phyloP scores from a whole-genome alignment of 768 basidiomycete genomes.

The Boletus pseudopeckii region DNA sequence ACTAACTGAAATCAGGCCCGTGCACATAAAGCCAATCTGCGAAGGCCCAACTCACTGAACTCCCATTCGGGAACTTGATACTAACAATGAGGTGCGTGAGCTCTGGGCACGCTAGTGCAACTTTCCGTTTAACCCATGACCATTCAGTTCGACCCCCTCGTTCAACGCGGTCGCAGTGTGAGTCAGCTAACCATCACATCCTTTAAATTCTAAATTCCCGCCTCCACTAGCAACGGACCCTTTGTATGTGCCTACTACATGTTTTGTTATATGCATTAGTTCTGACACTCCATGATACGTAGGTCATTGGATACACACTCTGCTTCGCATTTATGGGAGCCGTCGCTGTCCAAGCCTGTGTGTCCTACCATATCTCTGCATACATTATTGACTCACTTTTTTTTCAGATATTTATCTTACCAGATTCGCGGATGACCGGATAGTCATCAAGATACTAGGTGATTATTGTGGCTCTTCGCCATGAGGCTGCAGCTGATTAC shows the following conservation, averaged over 20 bases:
- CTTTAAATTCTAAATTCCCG: neutral
- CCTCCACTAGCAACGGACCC: slow-evolving; percentile 1
- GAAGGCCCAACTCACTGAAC: neutral
- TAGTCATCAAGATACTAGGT: slow-evolving; percentile 16
- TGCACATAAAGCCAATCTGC: neutral
- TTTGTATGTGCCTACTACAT: slow-evolving; percentile 5
- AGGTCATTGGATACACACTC: slow-evolving; percentile 17
- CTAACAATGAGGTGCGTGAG: neutral
- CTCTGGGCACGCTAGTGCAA: too few species aligned
- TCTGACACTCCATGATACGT: neutral
- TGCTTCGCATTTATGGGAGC: slow-evolving; percentile 15
- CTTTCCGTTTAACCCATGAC: too few species aligned
- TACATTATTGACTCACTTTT: neutral
- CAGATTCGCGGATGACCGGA: slow-evolving; percentile 14
- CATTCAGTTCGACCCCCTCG: neutral
- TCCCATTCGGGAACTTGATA: neutral
- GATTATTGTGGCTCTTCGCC: neutral
- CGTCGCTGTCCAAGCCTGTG: slow-evolving; percentile 17
- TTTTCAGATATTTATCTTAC: slow-evolving; percentile 18
- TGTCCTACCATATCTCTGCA: neutral
- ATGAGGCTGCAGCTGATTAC: neutral
- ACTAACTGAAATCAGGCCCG: neutral
- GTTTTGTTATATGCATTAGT: neutral
- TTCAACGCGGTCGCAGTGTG: neutral
- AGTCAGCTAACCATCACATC: neutral